Evolutionary conservation across 108 stramenopile species (phyloP), one percentile per base, ranked within the genome.

Genomic region (Pseudonitzschia multistriata): DNA sequence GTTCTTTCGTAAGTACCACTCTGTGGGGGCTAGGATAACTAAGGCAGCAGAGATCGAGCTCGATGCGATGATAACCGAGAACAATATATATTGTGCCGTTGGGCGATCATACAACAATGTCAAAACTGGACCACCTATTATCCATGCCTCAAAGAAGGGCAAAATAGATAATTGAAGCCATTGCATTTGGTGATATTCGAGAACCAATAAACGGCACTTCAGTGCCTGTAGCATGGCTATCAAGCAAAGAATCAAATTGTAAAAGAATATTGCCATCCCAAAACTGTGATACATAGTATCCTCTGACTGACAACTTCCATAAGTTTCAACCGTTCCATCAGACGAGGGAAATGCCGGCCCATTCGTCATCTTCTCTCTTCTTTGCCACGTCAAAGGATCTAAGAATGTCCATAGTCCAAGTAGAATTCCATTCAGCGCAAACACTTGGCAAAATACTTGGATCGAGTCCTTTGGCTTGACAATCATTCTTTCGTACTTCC

Each of bases 1-100:
- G 77, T 62, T 33, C 35, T 72, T 78, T 27, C 77, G 71, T 10
- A 78, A 53, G 31, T 72, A 78, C 77, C 77, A 78, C 45, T 78
- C 77, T 67, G 67, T 78, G 10, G 77, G 71, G 29, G 71, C 77
- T 42, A 78, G 72, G 5, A 78, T 45, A 14, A 66, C 65, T 36
- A 72, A 34, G 5, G 64, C 71, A 1, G 55, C 48, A 27, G 25
- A 45, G 11, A 59, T 27, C 19, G 71, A 62, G 64, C 71, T 72
- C 2, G 48, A 42, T 8, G 50, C 49, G 28, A 78, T 72, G 40
- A 78, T 66, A 21, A 67, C 24, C n/a, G 65, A 21, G 19, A 72
- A 25, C 21, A 57, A 29, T 22, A 67, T 66, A 27, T 71, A 78
- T 29, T 29, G 49, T 30, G 65, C 49, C 7, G 71, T 78, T 37